phyloP scores from a whole-genome alignment of 768 basidiomycete genomes.

The Suillus weaverae region DNA sequence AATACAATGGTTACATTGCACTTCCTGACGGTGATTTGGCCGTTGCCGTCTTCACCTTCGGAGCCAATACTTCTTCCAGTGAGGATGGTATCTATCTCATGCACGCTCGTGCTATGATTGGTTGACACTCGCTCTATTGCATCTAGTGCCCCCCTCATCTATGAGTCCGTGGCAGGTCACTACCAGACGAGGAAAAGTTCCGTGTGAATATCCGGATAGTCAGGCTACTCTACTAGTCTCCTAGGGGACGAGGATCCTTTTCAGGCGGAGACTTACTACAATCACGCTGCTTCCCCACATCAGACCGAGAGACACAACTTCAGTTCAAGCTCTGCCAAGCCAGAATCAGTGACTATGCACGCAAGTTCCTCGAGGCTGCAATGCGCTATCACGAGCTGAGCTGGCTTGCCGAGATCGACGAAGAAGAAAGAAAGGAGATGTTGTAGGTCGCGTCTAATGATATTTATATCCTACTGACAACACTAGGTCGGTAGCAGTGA shows the following conservation, averaged over 20 bases:
- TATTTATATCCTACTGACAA: constrained; percentile 13
- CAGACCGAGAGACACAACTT: constrained; percentile 76
- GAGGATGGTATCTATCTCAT: too few species aligned
- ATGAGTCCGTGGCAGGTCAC: constrained; percentile 41
- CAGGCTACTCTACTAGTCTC: constrained; percentile 80
- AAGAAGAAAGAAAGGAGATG: constrained; percentile 88
- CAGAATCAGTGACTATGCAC: constrained; percentile 86
- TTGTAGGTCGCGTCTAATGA: constrained; percentile 55
- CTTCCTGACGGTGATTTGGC: too few species aligned
- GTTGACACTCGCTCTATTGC: too few species aligned
- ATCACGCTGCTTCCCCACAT: constrained; percentile 88
- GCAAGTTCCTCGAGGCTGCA: constrained; percentile 94
- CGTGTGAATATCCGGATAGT: constrained; percentile 92
- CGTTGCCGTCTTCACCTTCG: too few species aligned
- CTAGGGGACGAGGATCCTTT: constrained; percentile 97
- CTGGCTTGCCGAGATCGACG: constrained; percentile 88
- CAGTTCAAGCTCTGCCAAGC: constrained; percentile 94
- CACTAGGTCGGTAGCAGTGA: constrained; percentile 82
- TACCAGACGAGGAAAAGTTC: constrained; percentile 84
- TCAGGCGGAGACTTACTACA: constrained; percentile 97
- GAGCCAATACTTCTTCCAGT: too few species aligned
- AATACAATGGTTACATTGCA: too few species aligned
- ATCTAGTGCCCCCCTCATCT: constrained; percentile 1
- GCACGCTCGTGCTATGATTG: too few species aligned
- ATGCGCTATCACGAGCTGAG: constrained; percentile 93